These are phyloP conservation scores for Calonectria pauciramosa DNA, from an alignment of 2,329 filamentous ascomycete genomes.

Conservation along the genomic window DNA sequence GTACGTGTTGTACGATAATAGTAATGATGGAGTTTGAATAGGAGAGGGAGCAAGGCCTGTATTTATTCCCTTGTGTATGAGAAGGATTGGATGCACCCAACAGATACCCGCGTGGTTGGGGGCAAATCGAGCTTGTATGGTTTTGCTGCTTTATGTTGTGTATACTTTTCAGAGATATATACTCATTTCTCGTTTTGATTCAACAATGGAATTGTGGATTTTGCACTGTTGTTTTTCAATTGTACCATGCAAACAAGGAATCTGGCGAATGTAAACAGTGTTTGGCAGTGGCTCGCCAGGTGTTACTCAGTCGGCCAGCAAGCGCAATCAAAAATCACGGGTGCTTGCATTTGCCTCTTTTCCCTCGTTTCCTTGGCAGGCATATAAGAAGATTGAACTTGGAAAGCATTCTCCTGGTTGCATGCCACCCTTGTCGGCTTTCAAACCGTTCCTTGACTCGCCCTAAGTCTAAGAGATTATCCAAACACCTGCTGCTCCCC, in stretches of 20 bases:
- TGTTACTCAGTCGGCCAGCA: neutral
- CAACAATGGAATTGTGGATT: neutral
- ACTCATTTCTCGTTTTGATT: neutral
- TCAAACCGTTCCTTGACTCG: neutral
- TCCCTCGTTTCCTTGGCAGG: neutral
- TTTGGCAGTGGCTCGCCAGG: neutral
- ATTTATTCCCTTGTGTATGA: neutral
- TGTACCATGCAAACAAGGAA: neutral
- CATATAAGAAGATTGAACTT: neutral
- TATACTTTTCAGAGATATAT: neutral
- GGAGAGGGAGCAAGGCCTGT: slow-evolving; percentile 16
- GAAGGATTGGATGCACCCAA: neutral
- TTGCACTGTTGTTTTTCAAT: neutral
- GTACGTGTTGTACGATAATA: slow-evolving; percentile 7
- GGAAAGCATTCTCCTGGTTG: neutral
- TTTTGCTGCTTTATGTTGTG: neutral
- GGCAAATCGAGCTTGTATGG: neutral
- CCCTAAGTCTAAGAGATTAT: neutral
- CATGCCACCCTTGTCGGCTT: neutral
- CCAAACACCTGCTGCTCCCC: neutral
- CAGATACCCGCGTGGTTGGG: neutral
- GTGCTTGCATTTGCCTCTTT: neutral
- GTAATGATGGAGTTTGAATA: slow-evolving; percentile 40
- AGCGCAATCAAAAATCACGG: neutral
- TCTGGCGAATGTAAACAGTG: neutral